Evolutionary conservation across 768 basidiomycete species (phyloP).

Genomic region (Naganishia onofrii): DNA sequence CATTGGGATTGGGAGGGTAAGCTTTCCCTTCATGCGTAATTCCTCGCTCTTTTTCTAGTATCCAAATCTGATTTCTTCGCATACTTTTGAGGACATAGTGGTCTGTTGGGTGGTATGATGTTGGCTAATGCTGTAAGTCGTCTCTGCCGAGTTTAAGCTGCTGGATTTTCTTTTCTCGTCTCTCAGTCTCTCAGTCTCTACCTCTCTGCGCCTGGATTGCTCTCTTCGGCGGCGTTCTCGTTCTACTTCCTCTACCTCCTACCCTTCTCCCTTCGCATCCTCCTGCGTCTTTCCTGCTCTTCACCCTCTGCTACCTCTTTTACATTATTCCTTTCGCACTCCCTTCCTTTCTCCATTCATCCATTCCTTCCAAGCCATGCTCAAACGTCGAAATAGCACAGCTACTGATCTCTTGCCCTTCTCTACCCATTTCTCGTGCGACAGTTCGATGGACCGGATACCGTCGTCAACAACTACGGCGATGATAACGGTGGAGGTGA

Average conservation of each 20-base stretch:
- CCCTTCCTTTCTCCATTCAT: too few species aligned
- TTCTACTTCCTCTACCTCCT: too few species aligned
- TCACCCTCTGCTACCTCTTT: too few species aligned
- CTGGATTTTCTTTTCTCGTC: too few species aligned
- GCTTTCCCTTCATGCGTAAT: not conserved
- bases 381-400: too few species aligned
- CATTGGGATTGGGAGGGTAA: constrained; percentile 25
- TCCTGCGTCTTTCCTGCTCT: not conserved
- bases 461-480: constrained; percentile 3
- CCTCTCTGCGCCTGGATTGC: not conserved
- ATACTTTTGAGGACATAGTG: constrained; percentile 7
- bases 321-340: too few species aligned
- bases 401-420: too few species aligned
- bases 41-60: not conserved
- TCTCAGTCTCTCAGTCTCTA: too few species aligned
- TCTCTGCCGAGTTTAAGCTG: too few species aligned
- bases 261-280: not conserved
- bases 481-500: constrained; percentile 22
- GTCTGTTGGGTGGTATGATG: constrained; percentile 31
- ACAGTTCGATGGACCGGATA: too few species aligned
- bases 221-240: too few species aligned
- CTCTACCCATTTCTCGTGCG: not conserved
- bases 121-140: constrained; percentile 25
- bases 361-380: too few species aligned
- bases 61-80: not conserved